Base-by-base conservation (phyloP, 2,329 filamentous ascomycete species). In the Didymosphaeria variabile region DNA sequence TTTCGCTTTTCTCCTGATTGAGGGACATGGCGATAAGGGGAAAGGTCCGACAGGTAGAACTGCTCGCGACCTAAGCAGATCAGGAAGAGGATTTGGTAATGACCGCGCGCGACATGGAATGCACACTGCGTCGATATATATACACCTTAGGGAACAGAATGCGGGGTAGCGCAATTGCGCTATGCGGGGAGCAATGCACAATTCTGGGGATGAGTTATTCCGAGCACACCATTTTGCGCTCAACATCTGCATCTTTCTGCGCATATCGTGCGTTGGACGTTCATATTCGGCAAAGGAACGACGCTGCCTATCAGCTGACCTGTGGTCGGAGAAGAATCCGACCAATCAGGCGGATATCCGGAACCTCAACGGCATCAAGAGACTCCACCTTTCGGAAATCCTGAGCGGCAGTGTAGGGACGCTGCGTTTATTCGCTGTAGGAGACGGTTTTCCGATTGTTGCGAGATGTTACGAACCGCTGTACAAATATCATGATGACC, bases 1-100 rank as follows among this genome's bases (percentile, higher is more conserved):
- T 71, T 17, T 72, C 66, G 32, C 50, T 59, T 42, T 73, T 73
- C 19, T 73, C 71, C 13, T 55, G n/a, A 12, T 45, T 47, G 44
- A 61, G 45, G 50, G 60, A 52, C 67, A 70, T 72, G 15, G n/a
- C 58, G 58, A 31, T n/a, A 42, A 21, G 42, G 21, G 34, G 36
- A n/a, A 45, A 52, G 38, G 31, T 44, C 10, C 5, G 7, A 34
- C 26, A 29, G 26, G 26, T 29, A 31, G 13, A 47, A 44, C n/a
- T 52, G 34, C 26, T 29, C 26, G 2, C 26, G 6, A 29, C 26
- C 26, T 6, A 29, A 29, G 26, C 6, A 29, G 55, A 42, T 51
- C 10, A 5, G 2, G 5, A 5, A 47, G 12, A 45, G 23, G n/a
- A 29, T 2, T n/a, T 4, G 21, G 8, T n/a, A 19, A 38, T 42